These are phyloP conservation scores for Triticum turgidum DNA, from an alignment of 176 grass and related monocot species.

Conservation along the genomic window DNA sequence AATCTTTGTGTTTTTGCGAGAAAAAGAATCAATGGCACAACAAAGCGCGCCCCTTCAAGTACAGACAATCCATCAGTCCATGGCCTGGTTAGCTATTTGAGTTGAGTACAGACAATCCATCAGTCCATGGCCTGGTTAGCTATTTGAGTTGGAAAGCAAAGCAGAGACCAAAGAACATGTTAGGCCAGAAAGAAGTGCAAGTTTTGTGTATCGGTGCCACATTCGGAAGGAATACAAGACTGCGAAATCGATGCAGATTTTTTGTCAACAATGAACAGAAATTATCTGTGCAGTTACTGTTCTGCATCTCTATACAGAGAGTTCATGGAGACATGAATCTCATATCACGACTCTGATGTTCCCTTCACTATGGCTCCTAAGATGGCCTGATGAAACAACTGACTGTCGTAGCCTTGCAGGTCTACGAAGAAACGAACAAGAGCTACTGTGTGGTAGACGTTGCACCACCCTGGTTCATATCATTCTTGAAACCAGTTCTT, in stretches of 20 bases:
- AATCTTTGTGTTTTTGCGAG: no score
- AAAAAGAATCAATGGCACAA: no score
- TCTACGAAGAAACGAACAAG: background rate
- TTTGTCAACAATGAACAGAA: background rate
- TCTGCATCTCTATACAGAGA: background rate
- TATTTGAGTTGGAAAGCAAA: no score
- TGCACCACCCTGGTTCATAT: background rate
- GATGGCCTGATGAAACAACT: background rate
- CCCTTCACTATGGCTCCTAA: background rate
- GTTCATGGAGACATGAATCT: background rate
- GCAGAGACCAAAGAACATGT: no score
- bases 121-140: no score
- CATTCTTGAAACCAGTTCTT: constrained; percentile 4
- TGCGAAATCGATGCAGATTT: background rate
- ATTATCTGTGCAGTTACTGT: background rate
- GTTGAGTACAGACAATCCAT: no score
- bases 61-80: no score
- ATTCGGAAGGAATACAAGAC: background rate
- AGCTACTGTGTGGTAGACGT: background rate
- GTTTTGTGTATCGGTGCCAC: no score
- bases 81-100: no score
- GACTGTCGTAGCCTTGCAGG: background rate
- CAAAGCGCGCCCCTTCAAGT: no score
- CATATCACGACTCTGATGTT: background rate
- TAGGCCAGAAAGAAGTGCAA: no score